phyloP scores from a whole-genome alignment of 331 rosid species.

The Malus hybrid region DNA sequence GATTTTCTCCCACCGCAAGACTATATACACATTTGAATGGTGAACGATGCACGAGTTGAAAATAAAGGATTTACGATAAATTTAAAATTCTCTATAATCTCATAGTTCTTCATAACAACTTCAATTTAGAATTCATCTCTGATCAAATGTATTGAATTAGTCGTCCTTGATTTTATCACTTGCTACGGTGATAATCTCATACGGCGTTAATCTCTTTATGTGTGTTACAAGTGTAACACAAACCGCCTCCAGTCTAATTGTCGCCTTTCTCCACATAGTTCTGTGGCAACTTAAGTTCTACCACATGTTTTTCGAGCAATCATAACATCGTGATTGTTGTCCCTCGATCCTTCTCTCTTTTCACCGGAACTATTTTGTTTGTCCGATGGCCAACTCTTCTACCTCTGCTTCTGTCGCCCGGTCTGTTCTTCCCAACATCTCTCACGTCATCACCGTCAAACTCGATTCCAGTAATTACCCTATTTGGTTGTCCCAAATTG shows the following conservation, averaged over 20 bases:
- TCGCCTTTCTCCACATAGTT: not conserved
- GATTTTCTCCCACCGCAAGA: not conserved
- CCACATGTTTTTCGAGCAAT: not conserved
- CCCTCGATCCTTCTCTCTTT: not conserved
- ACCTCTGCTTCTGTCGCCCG: not conserved
- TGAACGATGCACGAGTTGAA: too few relatives aligned
- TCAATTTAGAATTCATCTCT: too few relatives aligned
- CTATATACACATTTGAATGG: not conserved
- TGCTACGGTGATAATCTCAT: not conserved
- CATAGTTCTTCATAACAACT: too few relatives aligned
- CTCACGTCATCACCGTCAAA: not conserved
- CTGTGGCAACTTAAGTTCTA: not conserved
- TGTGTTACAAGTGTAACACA: not conserved
- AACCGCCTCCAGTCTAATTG: not conserved
- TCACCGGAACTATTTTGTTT: not conserved
- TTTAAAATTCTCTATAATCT: too few relatives aligned
- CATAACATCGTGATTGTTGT: not conserved
- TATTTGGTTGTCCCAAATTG: not conserved
- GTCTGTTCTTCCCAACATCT: not conserved
- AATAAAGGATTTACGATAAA: too few relatives aligned
- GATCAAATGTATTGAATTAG: too few relatives aligned
- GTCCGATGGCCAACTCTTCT: not conserved
- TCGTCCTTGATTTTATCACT: too few relatives aligned
- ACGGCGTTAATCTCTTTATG: not conserved
- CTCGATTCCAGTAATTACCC: not conserved